Conservation (phyloP, 2,329 filamentous ascomycete genomes). For the Zasmidium citrigriseum region DNA sequence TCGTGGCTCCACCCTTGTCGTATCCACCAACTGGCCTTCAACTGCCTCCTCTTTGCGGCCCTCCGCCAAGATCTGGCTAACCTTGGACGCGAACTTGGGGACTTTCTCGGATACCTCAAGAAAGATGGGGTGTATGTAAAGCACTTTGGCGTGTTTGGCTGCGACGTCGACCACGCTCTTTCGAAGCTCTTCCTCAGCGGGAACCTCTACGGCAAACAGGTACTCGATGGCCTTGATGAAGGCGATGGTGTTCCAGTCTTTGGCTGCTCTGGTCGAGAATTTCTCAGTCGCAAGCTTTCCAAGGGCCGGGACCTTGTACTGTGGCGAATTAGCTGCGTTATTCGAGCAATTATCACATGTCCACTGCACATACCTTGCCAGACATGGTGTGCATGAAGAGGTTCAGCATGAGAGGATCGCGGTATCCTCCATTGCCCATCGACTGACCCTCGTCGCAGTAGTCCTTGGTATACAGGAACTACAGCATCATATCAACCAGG, state of each 20-base stretch:
- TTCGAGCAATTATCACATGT: too few relatives aligned
- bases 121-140: too few relatives aligned
- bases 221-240: slow-evolving; percentile 2
- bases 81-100: too few relatives aligned
- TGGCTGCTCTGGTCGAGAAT: background rate
- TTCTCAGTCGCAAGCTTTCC: background rate
- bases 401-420: slow-evolving; percentile 2
- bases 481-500: slow-evolving; percentile 13
- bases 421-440: background rate
- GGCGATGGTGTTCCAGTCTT: background rate
- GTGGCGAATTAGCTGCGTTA: too few relatives aligned
- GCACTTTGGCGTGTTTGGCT: background rate
- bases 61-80: too few relatives aligned
- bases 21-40: too few relatives aligned
- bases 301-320: slow-evolving; percentile 6
- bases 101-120: too few relatives aligned
- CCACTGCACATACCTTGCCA: too few relatives aligned
- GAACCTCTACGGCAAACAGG: background rate
- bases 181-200: background rate
- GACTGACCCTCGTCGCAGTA: slow-evolving; percentile 4
- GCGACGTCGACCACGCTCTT: background rate
- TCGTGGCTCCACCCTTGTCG: too few relatives aligned
- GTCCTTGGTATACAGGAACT: slow-evolving; percentile 7
- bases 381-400: background rate
- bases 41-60: too few relatives aligned